These are phyloP conservation scores for Glycyrrhiza uralensis DNA, from an alignment of 306 rosid genomes.

Conservation along the genomic window DNA sequence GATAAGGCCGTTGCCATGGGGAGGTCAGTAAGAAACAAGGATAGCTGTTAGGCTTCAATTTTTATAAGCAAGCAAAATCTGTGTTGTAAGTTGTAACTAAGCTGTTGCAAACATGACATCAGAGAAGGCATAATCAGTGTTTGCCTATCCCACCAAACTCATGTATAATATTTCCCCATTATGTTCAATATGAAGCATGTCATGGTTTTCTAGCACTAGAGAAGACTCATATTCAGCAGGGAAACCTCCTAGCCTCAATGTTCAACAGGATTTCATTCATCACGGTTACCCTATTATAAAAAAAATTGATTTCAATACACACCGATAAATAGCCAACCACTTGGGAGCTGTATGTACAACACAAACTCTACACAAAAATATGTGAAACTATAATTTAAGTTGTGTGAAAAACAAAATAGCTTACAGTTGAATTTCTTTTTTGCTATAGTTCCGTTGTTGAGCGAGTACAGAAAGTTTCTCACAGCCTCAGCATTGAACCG, in stretches of 20 bases:
- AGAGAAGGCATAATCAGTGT: background rate
- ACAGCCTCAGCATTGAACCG: slow-evolving; percentile 51
- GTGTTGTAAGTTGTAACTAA: background rate
- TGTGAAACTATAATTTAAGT: background rate
- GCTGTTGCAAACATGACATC: background rate
- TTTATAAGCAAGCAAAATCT: background rate
- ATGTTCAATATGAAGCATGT: background rate
- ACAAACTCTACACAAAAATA: too few species aligned
- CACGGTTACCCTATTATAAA: background rate
- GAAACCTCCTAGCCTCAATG: slow-evolving; percentile 7
- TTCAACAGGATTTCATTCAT: background rate
- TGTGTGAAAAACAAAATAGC: background rate
- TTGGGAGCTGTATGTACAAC: too few species aligned
- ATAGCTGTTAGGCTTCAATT: background rate
- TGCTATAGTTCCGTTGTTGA: slow-evolving; percentile 40
- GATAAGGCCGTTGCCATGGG: background rate
- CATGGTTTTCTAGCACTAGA: background rate
- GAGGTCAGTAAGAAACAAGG: background rate
- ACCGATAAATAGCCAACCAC: background rate
- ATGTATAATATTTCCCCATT: background rate
- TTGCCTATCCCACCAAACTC: background rate
- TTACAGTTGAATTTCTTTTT: slow-evolving; percentile 49
- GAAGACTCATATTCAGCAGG: background rate
- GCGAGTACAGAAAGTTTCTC: slow-evolving; percentile 36
- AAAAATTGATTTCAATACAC: too few species aligned